Conservation (phyloP, 257 asterid genomes). For the Jaltomata sinuosa region DNA sequence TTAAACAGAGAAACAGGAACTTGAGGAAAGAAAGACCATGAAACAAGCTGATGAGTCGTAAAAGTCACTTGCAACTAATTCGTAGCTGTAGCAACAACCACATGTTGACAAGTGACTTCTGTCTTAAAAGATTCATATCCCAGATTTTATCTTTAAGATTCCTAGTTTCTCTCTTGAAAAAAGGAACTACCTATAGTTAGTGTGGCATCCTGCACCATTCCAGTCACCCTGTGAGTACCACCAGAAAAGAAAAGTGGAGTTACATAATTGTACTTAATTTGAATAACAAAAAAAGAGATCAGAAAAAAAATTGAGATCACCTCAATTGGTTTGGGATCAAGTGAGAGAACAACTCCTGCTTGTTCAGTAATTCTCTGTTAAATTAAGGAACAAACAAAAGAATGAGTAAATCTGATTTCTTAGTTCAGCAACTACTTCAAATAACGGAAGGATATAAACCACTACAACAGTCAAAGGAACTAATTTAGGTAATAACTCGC, state of each 20-base stretch:
- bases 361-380: conserved; percentile 94
- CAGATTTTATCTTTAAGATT: not conserved
- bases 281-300: not conserved
- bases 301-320: conserved; percentile 19
- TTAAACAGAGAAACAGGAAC: not conserved
- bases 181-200: conserved; percentile 66
- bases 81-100: not conserved
- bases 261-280: not conserved
- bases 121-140: not conserved
- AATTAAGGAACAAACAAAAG: not conserved
- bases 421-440: not conserved
- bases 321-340: conserved; percentile 94
- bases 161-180: not conserved
- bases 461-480: not conserved
- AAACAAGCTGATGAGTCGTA: not conserved
- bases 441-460: not conserved
- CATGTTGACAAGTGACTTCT: not conserved
- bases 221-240: conserved; percentile 70
- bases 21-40: not conserved
- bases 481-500: not conserved
- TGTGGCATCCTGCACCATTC: conserved; percentile 98
- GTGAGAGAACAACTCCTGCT: conserved; percentile 90
- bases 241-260: not conserved
- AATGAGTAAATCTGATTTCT: not conserved
- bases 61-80: not conserved